phyloP scores from a whole-genome alignment of 495 filamentous ascomycete species.

The Aspergillus nanangensis region DNA sequence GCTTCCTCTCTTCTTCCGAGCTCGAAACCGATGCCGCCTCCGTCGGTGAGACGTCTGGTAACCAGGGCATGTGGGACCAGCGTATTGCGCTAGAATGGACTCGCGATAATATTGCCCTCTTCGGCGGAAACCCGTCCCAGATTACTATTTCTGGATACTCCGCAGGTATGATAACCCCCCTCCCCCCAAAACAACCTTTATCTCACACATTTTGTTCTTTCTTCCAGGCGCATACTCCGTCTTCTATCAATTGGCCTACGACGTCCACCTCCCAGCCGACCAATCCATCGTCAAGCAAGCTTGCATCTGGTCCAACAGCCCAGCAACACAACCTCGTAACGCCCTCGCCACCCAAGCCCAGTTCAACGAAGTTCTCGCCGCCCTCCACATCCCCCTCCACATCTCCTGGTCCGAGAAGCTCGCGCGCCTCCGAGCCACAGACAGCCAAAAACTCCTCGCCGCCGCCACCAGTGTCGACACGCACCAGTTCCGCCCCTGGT shows the following conservation, averaged over 20 bases:
- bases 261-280: constrained; percentile 39
- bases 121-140: constrained; percentile 59
- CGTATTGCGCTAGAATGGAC: constrained; percentile 62
- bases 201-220: no score
- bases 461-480: constrained; percentile 31
- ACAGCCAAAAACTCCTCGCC: constrained; percentile 33
- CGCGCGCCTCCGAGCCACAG: constrained; percentile 34
- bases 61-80: constrained; percentile 69
- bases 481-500: constrained; percentile 52
- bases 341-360: constrained; percentile 43
- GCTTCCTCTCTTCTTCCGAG: constrained; percentile 56
- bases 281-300: constrained; percentile 40
- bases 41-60: constrained; percentile 39
- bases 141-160: constrained; percentile 64
- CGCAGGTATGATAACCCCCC: constrained; percentile 34
- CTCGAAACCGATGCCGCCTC: constrained; percentile 49
- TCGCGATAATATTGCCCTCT: constrained; percentile 50
- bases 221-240: constrained; percentile 56
- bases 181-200: no score
- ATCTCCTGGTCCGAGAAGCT: constrained; percentile 42
- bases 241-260: constrained; percentile 54
- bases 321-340: constrained; percentile 49
- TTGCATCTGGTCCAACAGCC: constrained; percentile 54
- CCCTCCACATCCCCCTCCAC: constrained; percentile 38
- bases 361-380: constrained; percentile 50